Evolutionary conservation across 1,284 basidiomycete genomes (phyloP).

Genomic region (Ustilago lituana): DNA sequence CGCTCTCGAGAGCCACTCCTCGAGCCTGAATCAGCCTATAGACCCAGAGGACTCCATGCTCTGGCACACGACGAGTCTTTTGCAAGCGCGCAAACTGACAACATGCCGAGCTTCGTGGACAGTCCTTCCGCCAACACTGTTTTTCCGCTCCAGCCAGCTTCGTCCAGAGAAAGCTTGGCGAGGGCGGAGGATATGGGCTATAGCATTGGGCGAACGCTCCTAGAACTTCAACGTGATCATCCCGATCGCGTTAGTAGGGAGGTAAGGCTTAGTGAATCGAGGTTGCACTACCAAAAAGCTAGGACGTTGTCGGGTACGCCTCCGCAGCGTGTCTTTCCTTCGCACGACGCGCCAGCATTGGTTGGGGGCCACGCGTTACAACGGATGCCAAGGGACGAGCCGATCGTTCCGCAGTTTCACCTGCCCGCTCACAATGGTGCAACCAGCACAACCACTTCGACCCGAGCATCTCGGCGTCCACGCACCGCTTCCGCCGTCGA

Average conservation of each 20-base stretch:
- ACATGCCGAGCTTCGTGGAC: not conserved
- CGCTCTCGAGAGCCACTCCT: not conserved
- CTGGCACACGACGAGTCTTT: slow-evolving; percentile 12
- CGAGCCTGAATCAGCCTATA: slow-evolving; percentile 6
- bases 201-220: slow-evolving; percentile 6
- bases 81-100: not conserved
- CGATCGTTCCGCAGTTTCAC: too few relatives aligned
- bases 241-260: not conserved
- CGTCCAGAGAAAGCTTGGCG: not conserved
- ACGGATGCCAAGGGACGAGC: not conserved
- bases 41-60: slow-evolving; percentile 11
- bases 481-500: slow-evolving; percentile 26
- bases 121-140: slow-evolving; percentile 2
- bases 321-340: not conserved
- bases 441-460: not conserved
- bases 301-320: not conserved
- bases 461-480: slow-evolving; percentile 8
- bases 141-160: slow-evolving; percentile 6
- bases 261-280: not conserved
- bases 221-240: slow-evolving; percentile 1
- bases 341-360: not conserved
- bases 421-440: not conserved
- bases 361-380: slow-evolving; percentile 1
- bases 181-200: slow-evolving; percentile 5
- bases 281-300: not conserved